Base-by-base conservation (phyloP, 2,329 filamentous ascomycete species). In the Dactylellina drechsleri region DNA sequence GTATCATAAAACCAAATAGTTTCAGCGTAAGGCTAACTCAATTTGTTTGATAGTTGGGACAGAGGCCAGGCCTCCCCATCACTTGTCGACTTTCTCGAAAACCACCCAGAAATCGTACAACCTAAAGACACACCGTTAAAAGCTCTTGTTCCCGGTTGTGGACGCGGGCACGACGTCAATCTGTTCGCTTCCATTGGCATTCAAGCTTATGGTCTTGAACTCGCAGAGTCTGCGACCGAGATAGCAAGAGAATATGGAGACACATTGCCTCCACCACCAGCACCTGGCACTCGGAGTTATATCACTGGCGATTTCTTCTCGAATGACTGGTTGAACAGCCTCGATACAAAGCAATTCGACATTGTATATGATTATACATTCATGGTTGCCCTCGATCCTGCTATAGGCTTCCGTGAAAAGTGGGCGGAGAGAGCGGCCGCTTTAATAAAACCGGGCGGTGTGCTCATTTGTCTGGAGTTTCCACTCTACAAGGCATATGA, bases 61-160 rank as follows among this genome's bases (percentile, higher is more conserved):
- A 85, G 85, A 70, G 84, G 84, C 23, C 83, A 83, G 16, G 85
- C 86, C 5, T 87, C 84, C 53, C 80, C 84, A 71, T 86, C 87
- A 52, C 83, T 88, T 12, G 80, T 83, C 52, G 87, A 88, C 78
- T 78, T 87, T 15, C 82, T 88, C 23, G 76, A 80, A 54, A 82
- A 84, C 68, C 83, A 84, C 1, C 78, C 81, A 13, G 84, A 85
- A 67, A 16, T 64, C 10, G 41, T 66, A 36, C 47, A 62, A 47
- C 53, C 65, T 12, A 76, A 73, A 49, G 78, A 79, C 60, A 80
- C 78, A 23, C 36, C 61, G 45, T 77, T 83, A 65, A 84, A 84
- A 64, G 92, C 90, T 0, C 84, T 96, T 5, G 90, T 96, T 0
- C 92, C 78, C 0, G 92, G 92, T 2, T 96, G 92, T 81, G 93